These are phyloP conservation scores for Phytopythium boreale DNA, from an alignment of 352 stramenopile species.

Conservation along the genomic window DNA sequence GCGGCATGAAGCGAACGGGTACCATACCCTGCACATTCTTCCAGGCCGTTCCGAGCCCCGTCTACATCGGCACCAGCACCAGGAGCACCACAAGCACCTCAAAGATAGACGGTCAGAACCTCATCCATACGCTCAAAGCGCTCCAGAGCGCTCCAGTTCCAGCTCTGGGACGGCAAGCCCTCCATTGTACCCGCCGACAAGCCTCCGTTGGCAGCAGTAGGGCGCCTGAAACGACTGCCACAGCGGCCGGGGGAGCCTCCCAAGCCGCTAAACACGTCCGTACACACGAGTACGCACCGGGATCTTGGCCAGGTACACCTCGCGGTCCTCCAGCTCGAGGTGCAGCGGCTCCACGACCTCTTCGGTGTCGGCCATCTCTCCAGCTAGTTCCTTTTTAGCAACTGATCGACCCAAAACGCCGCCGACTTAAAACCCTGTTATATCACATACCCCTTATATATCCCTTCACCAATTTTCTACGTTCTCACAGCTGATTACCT, in stretches of 20 bases:
- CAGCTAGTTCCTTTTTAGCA: background rate
- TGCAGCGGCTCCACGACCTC: slow-evolving; percentile 89
- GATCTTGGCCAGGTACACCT: slow-evolving; percentile 87
- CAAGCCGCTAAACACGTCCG: background rate
- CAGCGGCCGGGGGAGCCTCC: background rate
- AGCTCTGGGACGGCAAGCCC: background rate
- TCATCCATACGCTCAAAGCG: background rate
- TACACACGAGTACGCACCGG: slow-evolving; percentile 36
- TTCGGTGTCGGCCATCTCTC: slow-evolving; percentile 77
- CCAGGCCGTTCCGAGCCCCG: slow-evolving; percentile 67
- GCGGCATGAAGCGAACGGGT: background rate
- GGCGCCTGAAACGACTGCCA: background rate
- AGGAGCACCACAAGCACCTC: background rate
- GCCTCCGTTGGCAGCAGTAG: background rate
- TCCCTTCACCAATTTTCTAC: background rate
- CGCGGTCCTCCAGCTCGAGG: slow-evolving; percentile 82
- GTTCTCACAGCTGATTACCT: slow-evolving; percentile 2
- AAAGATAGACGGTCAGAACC: background rate
- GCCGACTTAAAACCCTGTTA: background rate
- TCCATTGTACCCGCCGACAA: background rate
- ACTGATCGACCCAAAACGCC: slow-evolving; percentile 4
- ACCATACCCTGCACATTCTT: slow-evolving; percentile 75
- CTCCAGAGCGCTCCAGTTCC: background rate
- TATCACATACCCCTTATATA: background rate
- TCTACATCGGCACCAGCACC: slow-evolving; percentile 23